Base-by-base conservation (phyloP, 2,329 filamentous ascomycete species). In the Acarospora socialis region DNA sequence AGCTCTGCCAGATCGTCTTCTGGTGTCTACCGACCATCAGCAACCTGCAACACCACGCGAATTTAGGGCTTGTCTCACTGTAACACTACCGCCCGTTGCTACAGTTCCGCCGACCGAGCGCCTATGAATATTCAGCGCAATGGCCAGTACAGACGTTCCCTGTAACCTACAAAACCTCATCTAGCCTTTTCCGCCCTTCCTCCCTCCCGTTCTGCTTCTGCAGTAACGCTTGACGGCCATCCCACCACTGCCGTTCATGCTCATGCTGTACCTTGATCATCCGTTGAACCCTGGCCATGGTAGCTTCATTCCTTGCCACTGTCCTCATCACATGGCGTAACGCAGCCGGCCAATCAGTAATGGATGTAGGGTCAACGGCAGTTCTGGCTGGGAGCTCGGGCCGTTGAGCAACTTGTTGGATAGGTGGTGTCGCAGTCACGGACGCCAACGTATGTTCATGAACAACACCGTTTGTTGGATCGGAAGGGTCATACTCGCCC, bases 181-280 rank as follows among this genome's bases (percentile, higher is more conserved):
- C 62, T 13, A 72, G 48, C 38, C 63, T 63, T 41, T 60, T 60
- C 39, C 70, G 64, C 30, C 65, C 66, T 36, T 66, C 65, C 3
- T 54, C 57, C 35, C 70, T 56, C 2, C 57, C 52, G n/a, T 46
- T 51, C 35, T 73, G 69, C 36, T 64, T 66, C 19, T 59, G 51
- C 4, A 70, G 45, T 15, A 75, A 47, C 5, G 58, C 63, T 35
- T 65, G 50, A 2, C 70, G 61, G 2, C 61, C 63, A 16, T 57
- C 50, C 55, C 65, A 71, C 66, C 75, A 80, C 41, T 70, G 63
- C 41, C 61, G 61, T 42, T 79, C 72, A 43, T 78, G 67, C 23
- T 64, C 60, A 43, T 73, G 65, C 48, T 80, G 74, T 24, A 70
- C 64, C 33, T 62, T 61, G 37, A 79, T 77, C 51, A 80, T 60